These are phyloP conservation scores for Amanita thiersii DNA, from an alignment of 768 basidiomycete genomes.

Conservation along the genomic window DNA sequence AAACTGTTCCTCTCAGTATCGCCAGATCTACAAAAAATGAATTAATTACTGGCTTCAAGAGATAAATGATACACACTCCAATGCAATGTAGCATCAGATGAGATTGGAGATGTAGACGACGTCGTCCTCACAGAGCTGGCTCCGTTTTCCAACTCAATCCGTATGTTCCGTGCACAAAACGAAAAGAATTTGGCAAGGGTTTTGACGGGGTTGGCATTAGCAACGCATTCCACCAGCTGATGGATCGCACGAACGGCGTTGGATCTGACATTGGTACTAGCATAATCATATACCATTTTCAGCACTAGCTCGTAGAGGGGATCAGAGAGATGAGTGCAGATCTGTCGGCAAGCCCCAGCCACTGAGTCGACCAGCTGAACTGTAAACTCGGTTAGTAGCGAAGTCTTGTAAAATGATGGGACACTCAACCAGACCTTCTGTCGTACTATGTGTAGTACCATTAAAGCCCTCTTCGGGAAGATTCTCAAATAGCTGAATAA, in stretches of 20 bases:
- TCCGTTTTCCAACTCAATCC: constrained; percentile 74
- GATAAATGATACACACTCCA: constrained; percentile 54
- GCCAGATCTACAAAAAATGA: constrained; percentile 47
- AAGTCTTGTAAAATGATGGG: not conserved
- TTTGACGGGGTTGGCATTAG: constrained; percentile 71
- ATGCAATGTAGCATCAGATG: constrained; percentile 80
- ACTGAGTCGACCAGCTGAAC: constrained; percentile 75
- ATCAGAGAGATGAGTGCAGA: constrained; percentile 68
- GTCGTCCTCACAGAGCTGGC: constrained; percentile 72
- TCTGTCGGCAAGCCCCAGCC: constrained; percentile 66
- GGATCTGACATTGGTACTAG: constrained; percentile 69
- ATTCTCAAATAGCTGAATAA: constrained; percentile 77
- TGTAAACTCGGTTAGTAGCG: constrained; percentile 17
- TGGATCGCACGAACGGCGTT: constrained; percentile 86
- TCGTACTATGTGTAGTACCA: constrained; percentile 52
- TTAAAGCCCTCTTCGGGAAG: constrained; percentile 74
- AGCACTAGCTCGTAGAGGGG: constrained; percentile 72
- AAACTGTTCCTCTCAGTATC: constrained; percentile 71
- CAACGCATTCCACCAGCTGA: constrained; percentile 78
- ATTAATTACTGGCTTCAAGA: constrained; percentile 1
- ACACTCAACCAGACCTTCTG: constrained; percentile 43
- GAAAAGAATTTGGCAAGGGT: constrained; percentile 74
- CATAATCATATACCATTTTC: constrained; percentile 79
- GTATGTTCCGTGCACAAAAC: constrained; percentile 63
- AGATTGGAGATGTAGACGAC: constrained; percentile 55